A percentile compares a stretch with the other conserved stretches of the same genome.
Conservation (phyloP, 805 yeast species). For the Kuraishia borneana region DNA sequence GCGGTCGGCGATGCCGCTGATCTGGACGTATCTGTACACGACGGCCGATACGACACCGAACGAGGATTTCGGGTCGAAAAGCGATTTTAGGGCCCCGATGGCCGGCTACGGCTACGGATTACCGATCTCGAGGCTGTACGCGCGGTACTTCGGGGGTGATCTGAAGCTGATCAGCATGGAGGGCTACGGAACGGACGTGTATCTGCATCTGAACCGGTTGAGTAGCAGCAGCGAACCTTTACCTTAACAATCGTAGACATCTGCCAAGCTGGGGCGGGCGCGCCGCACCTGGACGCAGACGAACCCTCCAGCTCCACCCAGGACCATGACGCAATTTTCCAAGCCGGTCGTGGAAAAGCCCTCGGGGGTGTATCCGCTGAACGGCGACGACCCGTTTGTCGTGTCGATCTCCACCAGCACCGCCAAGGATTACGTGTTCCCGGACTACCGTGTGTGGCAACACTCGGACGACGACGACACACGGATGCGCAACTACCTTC, state of each 20-base stretch:
- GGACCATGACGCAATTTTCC: neutral
- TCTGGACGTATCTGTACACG: constrained; percentile 88
- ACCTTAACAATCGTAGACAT: constrained; percentile 17
- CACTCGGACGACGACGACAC: constrained; percentile 45
- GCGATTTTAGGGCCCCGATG: constrained; percentile 79
- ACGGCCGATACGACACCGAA: constrained; percentile 69
- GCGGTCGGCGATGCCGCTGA: constrained; percentile 68
- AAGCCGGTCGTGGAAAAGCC: constrained; percentile 2
- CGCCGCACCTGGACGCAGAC: neutral
- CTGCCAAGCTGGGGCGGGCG: neutral
- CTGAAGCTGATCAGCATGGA: constrained; percentile 82
- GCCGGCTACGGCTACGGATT: constrained; percentile 92
- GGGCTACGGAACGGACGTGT: constrained; percentile 91
- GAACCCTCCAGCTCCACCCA: no score
- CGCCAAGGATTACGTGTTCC: constrained; percentile 23
- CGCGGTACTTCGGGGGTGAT: constrained; percentile 88
- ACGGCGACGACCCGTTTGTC: constrained; percentile 2
- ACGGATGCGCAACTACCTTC: constrained; percentile 42
- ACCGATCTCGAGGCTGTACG: constrained; percentile 76
- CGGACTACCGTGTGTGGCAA: constrained; percentile 67
- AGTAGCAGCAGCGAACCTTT: constrained; percentile 65
- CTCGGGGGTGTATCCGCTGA: constrained; percentile 4
- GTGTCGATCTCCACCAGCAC: neutral
- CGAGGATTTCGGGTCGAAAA: constrained; percentile 32
- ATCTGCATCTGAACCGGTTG: constrained; percentile 72